Percentiles rank a stretch among this genome's conserved stretches.
These are phyloP conservation scores for Flaveria brownii DNA, from an alignment of 129 eudicot genomes.

Conservation along the genomic window DNA sequence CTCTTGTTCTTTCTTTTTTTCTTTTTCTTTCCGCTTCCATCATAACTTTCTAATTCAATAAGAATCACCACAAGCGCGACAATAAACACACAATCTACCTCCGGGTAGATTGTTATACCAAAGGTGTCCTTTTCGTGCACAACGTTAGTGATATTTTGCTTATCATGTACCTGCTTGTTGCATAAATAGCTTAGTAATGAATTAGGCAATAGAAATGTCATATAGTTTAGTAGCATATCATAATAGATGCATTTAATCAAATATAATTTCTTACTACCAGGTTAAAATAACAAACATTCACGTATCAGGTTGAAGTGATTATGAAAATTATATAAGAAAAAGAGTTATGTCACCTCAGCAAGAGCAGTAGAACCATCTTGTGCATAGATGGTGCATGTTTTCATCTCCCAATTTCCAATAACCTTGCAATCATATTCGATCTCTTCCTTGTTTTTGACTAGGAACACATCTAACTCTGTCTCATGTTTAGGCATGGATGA, in stretches of 20 bases:
- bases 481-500: slow-evolving; percentile 28
- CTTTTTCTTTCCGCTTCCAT: slow-evolving; percentile 25
- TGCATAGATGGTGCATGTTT: slow-evolving; percentile 39
- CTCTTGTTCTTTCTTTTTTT: slow-evolving; percentile 14
- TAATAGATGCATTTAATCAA: neutral
- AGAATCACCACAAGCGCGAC: slow-evolving; percentile 50
- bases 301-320: neutral
- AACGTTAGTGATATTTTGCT: slow-evolving; percentile 35
- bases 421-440: slow-evolving; percentile 38
- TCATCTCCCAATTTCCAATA: slow-evolving; percentile 39
- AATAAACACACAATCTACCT: slow-evolving; percentile 52
- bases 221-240: neutral
- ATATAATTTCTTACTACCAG: no score
- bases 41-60: slow-evolving; percentile 39
- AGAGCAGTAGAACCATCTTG: slow-evolving; percentile 37
- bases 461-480: slow-evolving; percentile 39
- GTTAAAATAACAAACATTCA: no score
- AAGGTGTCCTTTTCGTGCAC: slow-evolving; percentile 45
- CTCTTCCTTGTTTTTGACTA: slow-evolving; percentile 39
- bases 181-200: neutral
- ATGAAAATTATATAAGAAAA: neutral
- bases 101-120: slow-evolving; percentile 47
- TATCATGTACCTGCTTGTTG: slow-evolving; percentile 42
- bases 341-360: slow-evolving; percentile 32
- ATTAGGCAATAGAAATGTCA: neutral